These are phyloP conservation scores for Zizania latifolia DNA, from an alignment of 176 grass and related monocot species.

Conservation along the genomic window DNA sequence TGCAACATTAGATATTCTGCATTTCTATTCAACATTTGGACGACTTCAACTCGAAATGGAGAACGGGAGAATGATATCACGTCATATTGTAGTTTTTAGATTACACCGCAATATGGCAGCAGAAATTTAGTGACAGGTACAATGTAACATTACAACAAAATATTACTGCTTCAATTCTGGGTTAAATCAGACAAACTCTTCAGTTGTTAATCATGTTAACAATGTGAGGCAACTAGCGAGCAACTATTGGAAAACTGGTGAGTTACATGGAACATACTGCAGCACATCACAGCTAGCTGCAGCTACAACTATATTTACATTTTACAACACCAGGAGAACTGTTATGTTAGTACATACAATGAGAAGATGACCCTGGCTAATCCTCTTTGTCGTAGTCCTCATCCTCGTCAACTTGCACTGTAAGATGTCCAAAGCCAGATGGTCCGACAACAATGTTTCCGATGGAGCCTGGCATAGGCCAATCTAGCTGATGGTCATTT, in stretches of 20 bases:
- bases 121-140: neutral
- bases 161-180: neutral
- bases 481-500: conserved; percentile 40
- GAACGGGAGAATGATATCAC: neutral
- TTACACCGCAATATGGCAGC: neutral
- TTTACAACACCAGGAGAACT: conserved; percentile 47
- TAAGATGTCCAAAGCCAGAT: conserved; percentile 66
- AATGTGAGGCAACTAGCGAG: conserved; percentile 10
- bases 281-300: conserved; percentile 35
- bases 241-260: conserved; percentile 34
- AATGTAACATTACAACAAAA: neutral
- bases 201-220: conserved; percentile 21
- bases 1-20: neutral
- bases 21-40: neutral
- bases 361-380: conserved; percentile 43
- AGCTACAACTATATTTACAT: conserved; percentile 55
- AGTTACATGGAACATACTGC: conserved; percentile 30
- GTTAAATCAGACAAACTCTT: conserved; percentile 32
- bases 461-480: conserved; percentile 56
- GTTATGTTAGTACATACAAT: conserved; percentile 36
- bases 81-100: neutral
- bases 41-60: neutral
- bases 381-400: conserved; percentile 99
- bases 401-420: conserved; percentile 89
- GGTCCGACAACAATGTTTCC: conserved; percentile 57